Base-by-base conservation (phyloP, 768 basidiomycete species). In the Pulveroboletus sp. region DNA sequence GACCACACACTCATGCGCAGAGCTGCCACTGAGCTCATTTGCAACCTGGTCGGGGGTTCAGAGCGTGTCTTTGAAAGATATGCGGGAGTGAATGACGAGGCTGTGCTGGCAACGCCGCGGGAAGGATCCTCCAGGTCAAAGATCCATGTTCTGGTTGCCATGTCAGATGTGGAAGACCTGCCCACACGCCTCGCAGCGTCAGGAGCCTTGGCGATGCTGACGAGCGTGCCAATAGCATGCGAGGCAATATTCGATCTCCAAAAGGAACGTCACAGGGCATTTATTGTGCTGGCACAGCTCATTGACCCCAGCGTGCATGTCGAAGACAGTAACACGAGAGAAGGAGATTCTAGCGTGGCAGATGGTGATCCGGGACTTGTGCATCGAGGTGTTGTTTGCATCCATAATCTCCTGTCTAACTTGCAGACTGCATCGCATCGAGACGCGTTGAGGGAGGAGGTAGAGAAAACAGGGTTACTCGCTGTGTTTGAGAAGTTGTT, bases 131-230 rank as follows among this genome's bases (percentile, higher is more conserved):
- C 49, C 29, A 79, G 74, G 60, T 83, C 86, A 16, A 87, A 85
- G 65, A 70, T 98, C 1, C 87, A 91, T 51, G 72, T 97, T 32
- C 67, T 98, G 19, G 65, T 95, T 34, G 93, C 94, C 5, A 71
- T 99, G 38, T 86, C 89, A 2, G 87, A 94, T 53, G 82, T 91
- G 13, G 85, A 93, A 21, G 97, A 99, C 69, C 43, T 84, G 9
- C 80, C 81, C 7, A 99, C 95, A 3, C 80, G 88, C 29, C 65
- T 90, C 14, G 95, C 95, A n/a, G 91, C 94, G 1, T 84, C 90
- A 0, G 95, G 94, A 16, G 89, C 93, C 3, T 72, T 97, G 34
- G 93, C 95, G 5, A 85, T 84, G 24, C 68, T 99, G 46, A 86
- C 87, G 1, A 72, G 76, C 21, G 78, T 83, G 0, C 72, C 76